Base-by-base conservation (phyloP, 106 monocot genomes). In the Posidonia australis region DNA sequence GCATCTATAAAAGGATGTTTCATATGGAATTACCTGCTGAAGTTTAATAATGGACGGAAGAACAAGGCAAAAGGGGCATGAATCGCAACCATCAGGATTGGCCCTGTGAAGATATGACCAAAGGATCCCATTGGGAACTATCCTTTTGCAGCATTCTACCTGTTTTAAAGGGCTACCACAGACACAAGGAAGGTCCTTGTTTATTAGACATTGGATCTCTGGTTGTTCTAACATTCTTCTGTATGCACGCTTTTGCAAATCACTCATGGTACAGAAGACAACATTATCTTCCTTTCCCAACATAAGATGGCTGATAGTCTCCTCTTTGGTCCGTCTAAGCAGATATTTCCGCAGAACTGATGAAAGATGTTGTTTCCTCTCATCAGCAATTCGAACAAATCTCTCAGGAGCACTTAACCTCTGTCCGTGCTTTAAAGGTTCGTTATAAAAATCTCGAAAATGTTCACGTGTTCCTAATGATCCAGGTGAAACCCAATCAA, bases 291-390 rank as follows among this genome's bases (percentile, higher is more conserved):
- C 89, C 66, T 96, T 96, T 31, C 94, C 94, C 43, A 90, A 70
- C 94, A 96, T 90, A 67, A 96, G 90, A 80, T 96, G 90, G 24
- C 90, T 86, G 64, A 96, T 96, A 11, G 94, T 96, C 74, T 96
- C 94, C 64, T 89, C 90, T 56, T 96, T 96, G 43, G 94, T 96
- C 63, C 94, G 86, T 74, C 94, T 90, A 58, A 96, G 63, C 27
- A 96, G 58, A 67, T 87, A 87, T 25, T 80, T 86, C 22, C 59
- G 71, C 46, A 96, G 60, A 67, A 96, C 90, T 60, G 60, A 56
- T 61, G 80, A 81, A 47, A 96, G 83, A 73, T 90, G 94, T 49
- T 78, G 63, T 58, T 90, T 96, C 48, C 90, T 74, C 71, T 78
- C 74, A 60, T 96, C 78, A 52, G 94, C 90, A 75, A 86, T 64